Evolutionary conservation across 495 filamentous ascomycete genomes (phyloP).

Genomic region (Elaphomyces granulatus): DNA sequence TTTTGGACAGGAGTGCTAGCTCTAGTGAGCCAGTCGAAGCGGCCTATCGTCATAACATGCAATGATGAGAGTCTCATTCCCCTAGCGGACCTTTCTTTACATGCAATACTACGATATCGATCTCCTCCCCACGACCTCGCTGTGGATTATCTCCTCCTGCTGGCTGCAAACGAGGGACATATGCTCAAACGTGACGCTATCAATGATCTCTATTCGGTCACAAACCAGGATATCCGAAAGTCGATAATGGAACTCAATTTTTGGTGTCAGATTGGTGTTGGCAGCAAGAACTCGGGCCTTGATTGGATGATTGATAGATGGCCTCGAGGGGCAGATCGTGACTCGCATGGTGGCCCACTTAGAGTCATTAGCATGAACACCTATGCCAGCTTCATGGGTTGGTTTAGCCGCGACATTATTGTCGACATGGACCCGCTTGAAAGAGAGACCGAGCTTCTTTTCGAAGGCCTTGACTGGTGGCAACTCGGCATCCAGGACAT

Average conservation of each 20-base stretch:
- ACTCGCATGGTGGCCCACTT: constrained; percentile 46
- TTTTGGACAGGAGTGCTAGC: constrained; percentile 78
- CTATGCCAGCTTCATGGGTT: constrained; percentile 66
- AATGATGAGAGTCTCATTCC: constrained; percentile 73
- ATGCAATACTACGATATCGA: constrained; percentile 76
- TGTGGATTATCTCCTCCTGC: constrained; percentile 63
- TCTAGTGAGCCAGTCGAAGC: constrained; percentile 67
- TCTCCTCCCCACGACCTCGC: constrained; percentile 52
- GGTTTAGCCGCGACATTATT: constrained; percentile 44
- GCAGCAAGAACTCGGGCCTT: constrained; percentile 73
- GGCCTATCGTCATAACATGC: constrained; percentile 90
- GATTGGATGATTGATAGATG: constrained; percentile 75
- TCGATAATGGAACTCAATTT: constrained; percentile 81
- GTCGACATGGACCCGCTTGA: constrained; percentile 9
- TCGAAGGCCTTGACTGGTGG: constrained; percentile 27
- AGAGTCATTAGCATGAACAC: constrained; percentile 77
- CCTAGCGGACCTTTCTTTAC: constrained; percentile 49
- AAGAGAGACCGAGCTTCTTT: constrained; percentile 18
- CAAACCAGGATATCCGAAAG: constrained; percentile 57
- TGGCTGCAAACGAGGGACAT: constrained; percentile 89
- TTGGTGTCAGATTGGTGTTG: constrained; percentile 92
- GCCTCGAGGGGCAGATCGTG: constrained; percentile 53
- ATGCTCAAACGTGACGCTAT: constrained; percentile 53
- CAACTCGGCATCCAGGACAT: constrained; percentile 25
- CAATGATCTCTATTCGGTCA: constrained; percentile 50